Evolutionary conservation across 2,329 filamentous ascomycete species (phyloP).

Genomic region (Talaromyces piceae): DNA sequence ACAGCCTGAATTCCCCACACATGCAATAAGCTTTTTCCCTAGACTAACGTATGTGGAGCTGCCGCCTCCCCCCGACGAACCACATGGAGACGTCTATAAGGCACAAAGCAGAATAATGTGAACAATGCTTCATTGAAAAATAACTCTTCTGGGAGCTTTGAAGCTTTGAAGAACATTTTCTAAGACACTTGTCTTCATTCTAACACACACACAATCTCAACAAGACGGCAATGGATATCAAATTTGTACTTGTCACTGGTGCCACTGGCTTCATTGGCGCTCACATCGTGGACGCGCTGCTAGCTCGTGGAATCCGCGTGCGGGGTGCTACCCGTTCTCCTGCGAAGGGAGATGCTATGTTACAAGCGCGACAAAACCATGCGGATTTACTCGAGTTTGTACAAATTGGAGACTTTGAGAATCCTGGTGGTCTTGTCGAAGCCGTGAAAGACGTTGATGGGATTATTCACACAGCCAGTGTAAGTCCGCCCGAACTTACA

Average conservation of each 20-base stretch:
- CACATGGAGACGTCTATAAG: too few relatives aligned
- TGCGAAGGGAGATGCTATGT: constrained; percentile 11
- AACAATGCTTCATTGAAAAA: too few relatives aligned
- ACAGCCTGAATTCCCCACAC: too few relatives aligned
- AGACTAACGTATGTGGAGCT: background rate
- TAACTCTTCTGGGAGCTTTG: background rate
- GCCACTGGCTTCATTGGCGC: constrained; percentile 24
- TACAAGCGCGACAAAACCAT: constrained; percentile 8
- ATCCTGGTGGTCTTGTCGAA: constrained; percentile 1
- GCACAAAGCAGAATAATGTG: too few relatives aligned
- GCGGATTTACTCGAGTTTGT: constrained; percentile 7
- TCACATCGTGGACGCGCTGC: constrained; percentile 16
- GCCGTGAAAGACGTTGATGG: constrained; percentile 8
- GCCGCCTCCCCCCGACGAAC: constrained; percentile 5
- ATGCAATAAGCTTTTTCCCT: background rate
- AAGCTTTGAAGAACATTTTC: background rate
- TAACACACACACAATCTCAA: background rate
- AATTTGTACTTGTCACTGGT: constrained; percentile 18
- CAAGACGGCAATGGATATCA: background rate
- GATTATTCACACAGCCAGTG: constrained; percentile 10
- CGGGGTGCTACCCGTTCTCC: constrained; percentile 11
- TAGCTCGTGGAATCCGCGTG: constrained; percentile 12
- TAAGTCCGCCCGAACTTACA: background rate
- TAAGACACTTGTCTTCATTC: background rate
- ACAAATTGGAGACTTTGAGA: constrained; percentile 7